phyloP scores from a whole-genome alignment of 345 rosid species.

The Eucalyptus lansdowneana region DNA sequence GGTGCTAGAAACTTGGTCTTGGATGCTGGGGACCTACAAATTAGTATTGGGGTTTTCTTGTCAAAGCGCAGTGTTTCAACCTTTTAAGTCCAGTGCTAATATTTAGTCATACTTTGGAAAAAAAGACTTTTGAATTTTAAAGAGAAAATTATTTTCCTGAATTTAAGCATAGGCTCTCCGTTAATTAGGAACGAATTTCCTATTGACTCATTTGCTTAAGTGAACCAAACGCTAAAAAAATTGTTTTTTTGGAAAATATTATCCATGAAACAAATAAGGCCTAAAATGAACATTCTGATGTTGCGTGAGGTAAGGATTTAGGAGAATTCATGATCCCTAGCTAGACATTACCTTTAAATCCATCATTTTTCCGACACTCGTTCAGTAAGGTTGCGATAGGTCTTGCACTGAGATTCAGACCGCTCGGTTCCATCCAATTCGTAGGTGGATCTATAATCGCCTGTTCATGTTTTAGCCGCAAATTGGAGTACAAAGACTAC shows the following conservation, averaged over 20 bases:
- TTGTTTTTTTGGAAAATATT: too few species aligned
- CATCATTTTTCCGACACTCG: not conserved
- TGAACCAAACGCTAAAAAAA: too few species aligned
- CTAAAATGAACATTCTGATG: too few species aligned
- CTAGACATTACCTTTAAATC: not conserved
- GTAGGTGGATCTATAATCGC: not conserved
- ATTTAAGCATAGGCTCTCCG: not conserved
- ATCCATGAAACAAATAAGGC: not conserved
- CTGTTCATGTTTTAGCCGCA: not conserved
- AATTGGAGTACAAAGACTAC: not conserved
- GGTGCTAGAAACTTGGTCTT: not conserved
- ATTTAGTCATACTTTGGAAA: not conserved
- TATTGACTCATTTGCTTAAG: too few species aligned
- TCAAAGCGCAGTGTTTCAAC: accelerated
- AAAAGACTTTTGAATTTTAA: not conserved
- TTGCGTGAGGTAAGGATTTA: not conserved
- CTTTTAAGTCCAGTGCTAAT: not conserved
- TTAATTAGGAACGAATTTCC: too few species aligned
- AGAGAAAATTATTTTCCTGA: not conserved
- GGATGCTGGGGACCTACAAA: not conserved
- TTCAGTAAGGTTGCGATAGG: too few species aligned
- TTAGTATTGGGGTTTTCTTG: not conserved
- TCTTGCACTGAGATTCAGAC: too few species aligned
- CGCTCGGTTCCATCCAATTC: too few species aligned
- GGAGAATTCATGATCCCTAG: not conserved